These are phyloP conservation scores for Pythium insidiosum DNA, from an alignment of 352 stramenopile genomes.

Conservation along the genomic window DNA sequence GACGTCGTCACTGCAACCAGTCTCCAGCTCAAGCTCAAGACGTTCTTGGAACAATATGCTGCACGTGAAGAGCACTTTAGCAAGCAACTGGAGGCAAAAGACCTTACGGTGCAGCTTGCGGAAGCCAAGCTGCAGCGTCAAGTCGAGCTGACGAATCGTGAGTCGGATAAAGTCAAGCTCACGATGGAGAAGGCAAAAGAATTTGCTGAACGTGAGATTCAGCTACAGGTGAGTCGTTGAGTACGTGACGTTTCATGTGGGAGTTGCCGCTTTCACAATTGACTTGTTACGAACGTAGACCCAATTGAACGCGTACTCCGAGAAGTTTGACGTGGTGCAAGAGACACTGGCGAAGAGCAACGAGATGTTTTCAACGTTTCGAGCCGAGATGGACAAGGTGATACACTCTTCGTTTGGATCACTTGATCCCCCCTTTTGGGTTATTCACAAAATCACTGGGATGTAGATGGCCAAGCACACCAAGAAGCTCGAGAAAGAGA, in stretches of 20 bases:
- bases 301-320: slow-evolving; percentile 76
- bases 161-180: slow-evolving; percentile 61
- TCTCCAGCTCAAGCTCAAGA: slow-evolving; percentile 78
- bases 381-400: slow-evolving; percentile 82
- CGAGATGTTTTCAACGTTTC: slow-evolving; percentile 78
- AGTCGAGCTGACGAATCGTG: slow-evolving; percentile 55
- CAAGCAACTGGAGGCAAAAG: slow-evolving; percentile 76
- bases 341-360: slow-evolving; percentile 84
- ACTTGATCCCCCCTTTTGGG: background rate
- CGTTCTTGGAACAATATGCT: slow-evolving; percentile 75
- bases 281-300: slow-evolving; percentile 7
- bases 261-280: too few species aligned
- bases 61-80: slow-evolving; percentile 79
- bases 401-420: background rate
- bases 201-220: slow-evolving; percentile 66
- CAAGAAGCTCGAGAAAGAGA: slow-evolving; percentile 86
- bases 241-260: too few species aligned
- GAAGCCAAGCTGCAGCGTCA: slow-evolving; percentile 81
- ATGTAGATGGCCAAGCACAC: slow-evolving; percentile 71
- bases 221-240: slow-evolving; percentile 38
- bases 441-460: background rate
- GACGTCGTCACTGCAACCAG: slow-evolving; percentile 11
- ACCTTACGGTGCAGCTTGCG: slow-evolving; percentile 68
- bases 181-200: slow-evolving; percentile 79
- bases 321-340: slow-evolving; percentile 82